These are phyloP conservation scores for Shiraia sp. DNA, from an alignment of 2,329 filamentous ascomycete species.

Conservation along the genomic window DNA sequence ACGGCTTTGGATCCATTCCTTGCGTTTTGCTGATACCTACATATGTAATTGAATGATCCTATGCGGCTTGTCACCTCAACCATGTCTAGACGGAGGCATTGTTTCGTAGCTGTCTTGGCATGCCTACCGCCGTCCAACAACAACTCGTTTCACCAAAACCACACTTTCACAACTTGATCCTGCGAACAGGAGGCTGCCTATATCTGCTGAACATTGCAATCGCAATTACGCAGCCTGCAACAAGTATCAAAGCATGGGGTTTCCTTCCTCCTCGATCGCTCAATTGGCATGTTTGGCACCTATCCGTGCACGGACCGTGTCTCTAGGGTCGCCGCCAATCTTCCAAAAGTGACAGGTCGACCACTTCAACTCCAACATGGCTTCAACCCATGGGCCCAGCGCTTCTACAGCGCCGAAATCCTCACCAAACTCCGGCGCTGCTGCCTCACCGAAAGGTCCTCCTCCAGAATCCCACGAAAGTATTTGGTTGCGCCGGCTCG, in stretches of 20 bases:
- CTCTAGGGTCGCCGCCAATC: conserved; percentile 4
- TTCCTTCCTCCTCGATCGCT: too few relatives aligned
- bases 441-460: conserved; percentile 47
- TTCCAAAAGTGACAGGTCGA: conserved; percentile 17
- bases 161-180: too few relatives aligned
- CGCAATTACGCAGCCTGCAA: too few relatives aligned
- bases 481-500: conserved; percentile 68
- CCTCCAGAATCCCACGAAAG: conserved; percentile 77
- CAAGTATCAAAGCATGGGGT: too few relatives aligned
- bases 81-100: too few relatives aligned
- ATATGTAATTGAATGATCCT: too few relatives aligned
- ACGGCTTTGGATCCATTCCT: too few relatives aligned
- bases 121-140: not conserved
- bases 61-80: too few relatives aligned
- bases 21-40: too few relatives aligned
- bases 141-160: not conserved
- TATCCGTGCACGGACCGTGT: conserved; percentile 13
- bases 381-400: conserved; percentile 23
- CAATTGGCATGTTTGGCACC: too few relatives aligned
- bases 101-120: not conserved
- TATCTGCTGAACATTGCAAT: too few relatives aligned
- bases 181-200: too few relatives aligned
- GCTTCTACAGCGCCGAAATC: conserved; percentile 19
- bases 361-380: conserved; percentile 32
- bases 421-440: conserved; percentile 2